A percentile compares a stretch with the other conserved stretches of the same genome.
phyloP scores from a whole-genome alignment of 177 flowering plant species.

The Vitis hybrid region DNA sequence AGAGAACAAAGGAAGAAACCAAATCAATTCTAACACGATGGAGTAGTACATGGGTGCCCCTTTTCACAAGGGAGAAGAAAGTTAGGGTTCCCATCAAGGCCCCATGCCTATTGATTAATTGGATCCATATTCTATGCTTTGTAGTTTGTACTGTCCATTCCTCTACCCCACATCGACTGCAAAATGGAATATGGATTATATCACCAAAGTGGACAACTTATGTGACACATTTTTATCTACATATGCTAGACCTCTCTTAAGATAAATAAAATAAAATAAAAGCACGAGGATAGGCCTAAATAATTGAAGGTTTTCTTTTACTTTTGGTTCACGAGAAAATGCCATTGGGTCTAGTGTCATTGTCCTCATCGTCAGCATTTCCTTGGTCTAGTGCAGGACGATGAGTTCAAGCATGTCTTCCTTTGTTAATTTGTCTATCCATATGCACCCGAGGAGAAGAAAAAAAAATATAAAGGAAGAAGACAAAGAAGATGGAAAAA shows the following conservation, averaged over 20 bases:
- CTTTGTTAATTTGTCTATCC: background rate
- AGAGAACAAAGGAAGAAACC: constrained; percentile 26
- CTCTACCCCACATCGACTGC: constrained; percentile 26
- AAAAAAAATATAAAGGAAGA: background rate
- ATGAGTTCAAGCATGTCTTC: constrained; percentile 12
- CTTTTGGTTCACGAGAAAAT: background rate
- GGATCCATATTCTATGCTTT: constrained; percentile 31
- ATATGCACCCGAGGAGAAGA: background rate
- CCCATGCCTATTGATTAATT: constrained; percentile 20
- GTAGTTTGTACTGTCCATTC: constrained; percentile 27
- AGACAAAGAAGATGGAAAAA: constrained; percentile 3
- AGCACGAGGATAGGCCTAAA: constrained; percentile 25
- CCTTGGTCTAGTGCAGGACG: constrained; percentile 18
- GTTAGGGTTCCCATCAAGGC: constrained; percentile 31
- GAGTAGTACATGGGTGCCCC: constrained; percentile 28
- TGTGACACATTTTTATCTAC: constrained; percentile 25
- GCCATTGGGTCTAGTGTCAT: constrained; percentile 23
- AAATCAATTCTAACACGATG: constrained; percentile 31
- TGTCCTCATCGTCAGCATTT: constrained; percentile 19
- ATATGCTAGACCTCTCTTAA: background rate
- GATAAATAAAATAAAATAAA: background rate
- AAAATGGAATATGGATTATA: constrained; percentile 26
- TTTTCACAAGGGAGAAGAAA: constrained; percentile 29
- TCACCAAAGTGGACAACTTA: constrained; percentile 34
- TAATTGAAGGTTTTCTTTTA: constrained; percentile 2